These are phyloP conservation scores for Aspergillus costaricaensis DNA, from an alignment of 2,329 filamentous ascomycete species.

Conservation along the genomic window DNA sequence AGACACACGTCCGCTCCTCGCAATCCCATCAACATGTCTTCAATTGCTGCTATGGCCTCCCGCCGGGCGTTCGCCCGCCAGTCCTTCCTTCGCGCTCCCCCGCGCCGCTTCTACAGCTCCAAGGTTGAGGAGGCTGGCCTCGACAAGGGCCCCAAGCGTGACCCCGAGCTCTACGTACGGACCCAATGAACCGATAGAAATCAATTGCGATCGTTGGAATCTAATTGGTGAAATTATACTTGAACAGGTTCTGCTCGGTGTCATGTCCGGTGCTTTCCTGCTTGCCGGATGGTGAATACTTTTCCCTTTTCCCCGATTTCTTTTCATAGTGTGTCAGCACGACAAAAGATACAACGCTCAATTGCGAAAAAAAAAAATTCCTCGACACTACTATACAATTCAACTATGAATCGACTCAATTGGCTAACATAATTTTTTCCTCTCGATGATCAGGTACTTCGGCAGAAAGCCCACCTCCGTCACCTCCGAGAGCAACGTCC, in stretches of 20 bases:
- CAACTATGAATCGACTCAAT: background rate
- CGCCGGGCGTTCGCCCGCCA: constrained; percentile 46
- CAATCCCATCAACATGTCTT: constrained; percentile 39
- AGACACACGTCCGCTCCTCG: constrained; percentile 20
- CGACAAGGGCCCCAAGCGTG: constrained; percentile 65
- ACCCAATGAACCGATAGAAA: constrained; percentile 12
- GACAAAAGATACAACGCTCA: constrained; percentile 7
- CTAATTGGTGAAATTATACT: constrained; percentile 18
- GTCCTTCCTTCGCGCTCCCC: constrained; percentile 43
- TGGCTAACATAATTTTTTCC: constrained; percentile 57
- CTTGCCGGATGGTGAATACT: constrained; percentile 72
- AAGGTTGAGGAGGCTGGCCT: constrained; percentile 54
- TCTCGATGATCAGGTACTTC: constrained; percentile 48
- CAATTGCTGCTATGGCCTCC: constrained; percentile 44
- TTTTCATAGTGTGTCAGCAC: constrained; percentile 12
- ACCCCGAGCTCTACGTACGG: constrained; percentile 74
- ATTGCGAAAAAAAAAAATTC: constrained; percentile 9
- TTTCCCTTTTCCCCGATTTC: constrained; percentile 13
- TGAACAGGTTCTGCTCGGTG: constrained; percentile 77
- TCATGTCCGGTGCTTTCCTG: constrained; percentile 86
- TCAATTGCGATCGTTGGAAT: constrained; percentile 12
- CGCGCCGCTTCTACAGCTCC: constrained; percentile 40
- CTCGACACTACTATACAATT: constrained; percentile 2
- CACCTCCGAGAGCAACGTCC: constrained; percentile 77
- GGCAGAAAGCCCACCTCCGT: constrained; percentile 82